Conservation (phyloP, 139 green algal species). For the Chlorella sp. region DNA sequence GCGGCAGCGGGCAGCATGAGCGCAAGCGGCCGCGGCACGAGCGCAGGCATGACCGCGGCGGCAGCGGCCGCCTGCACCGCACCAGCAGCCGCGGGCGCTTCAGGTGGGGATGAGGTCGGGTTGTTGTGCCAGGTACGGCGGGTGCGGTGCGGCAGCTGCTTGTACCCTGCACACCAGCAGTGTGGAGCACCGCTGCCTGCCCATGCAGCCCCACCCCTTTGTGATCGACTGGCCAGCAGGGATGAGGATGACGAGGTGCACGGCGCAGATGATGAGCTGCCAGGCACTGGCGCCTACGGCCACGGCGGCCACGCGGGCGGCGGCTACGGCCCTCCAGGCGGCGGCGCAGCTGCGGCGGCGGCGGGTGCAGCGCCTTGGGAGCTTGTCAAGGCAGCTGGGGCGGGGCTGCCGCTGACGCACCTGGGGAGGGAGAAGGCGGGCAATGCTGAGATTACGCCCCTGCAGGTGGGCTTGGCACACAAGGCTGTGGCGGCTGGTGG, state of each 20-base stretch:
- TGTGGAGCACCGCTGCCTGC: too few relatives aligned
- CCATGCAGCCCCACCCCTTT: too few relatives aligned
- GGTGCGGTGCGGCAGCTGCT: too few relatives aligned
- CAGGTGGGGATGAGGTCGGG: constrained; percentile 4
- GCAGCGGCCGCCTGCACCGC: constrained; percentile 35
- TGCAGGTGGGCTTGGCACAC: constrained; percentile 60
- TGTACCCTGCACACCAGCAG: not conserved
- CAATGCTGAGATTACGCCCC: constrained; percentile 83
- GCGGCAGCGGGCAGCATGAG: constrained; percentile 8
- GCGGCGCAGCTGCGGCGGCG: not conserved
- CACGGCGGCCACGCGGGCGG: too few relatives aligned
- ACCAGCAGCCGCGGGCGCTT: constrained; percentile 15
- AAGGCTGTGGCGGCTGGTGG: too few relatives aligned
- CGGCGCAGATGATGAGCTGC: not conserved
- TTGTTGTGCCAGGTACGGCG: too few relatives aligned
- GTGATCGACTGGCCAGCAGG: not conserved
- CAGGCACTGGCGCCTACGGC: not conserved
- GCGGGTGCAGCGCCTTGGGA: not conserved
- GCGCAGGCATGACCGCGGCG: not conserved
- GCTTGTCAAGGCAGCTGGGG: not conserved
- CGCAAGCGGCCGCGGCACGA: not conserved
- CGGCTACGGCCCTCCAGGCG: not conserved
- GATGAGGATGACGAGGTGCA: constrained; percentile 11
- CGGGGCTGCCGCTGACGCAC: constrained; percentile 4
- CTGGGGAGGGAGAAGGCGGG: constrained; percentile 35